These are phyloP conservation scores for Dendrobium officinale DNA, from an alignment of 106 monocot genomes.

Conservation along the genomic window DNA sequence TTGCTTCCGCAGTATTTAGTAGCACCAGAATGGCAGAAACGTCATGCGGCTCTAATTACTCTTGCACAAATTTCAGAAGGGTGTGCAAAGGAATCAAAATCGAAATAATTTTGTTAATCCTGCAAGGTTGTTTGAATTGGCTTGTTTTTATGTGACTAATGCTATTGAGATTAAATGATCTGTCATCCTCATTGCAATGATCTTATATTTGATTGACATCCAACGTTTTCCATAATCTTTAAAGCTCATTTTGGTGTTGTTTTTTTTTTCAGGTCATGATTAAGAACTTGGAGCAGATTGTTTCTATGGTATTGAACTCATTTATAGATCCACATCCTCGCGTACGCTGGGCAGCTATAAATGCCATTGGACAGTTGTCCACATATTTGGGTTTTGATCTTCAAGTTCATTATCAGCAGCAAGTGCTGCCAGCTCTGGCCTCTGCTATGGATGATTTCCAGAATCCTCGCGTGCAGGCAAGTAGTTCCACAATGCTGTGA, in stretches of 20 bases:
- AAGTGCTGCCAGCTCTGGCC: constrained; percentile 78
- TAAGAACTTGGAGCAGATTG: constrained; percentile 88
- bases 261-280: constrained; percentile 65
- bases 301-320: constrained; percentile 73
- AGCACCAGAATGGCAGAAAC: constrained; percentile 96
- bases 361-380: constrained; percentile 93
- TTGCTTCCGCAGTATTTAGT: constrained; percentile 55
- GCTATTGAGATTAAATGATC: neutral
- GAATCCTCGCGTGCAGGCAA: constrained; percentile 94
- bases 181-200: neutral
- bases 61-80: constrained; percentile 98
- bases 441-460: constrained; percentile 96
- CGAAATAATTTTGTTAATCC: neutral
- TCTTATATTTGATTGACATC: neutral
- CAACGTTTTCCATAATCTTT: neutral
- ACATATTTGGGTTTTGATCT: constrained; percentile 88
- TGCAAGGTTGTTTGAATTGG: neutral
- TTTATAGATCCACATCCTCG: constrained; percentile 88
- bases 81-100: constrained; percentile 62
- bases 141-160: neutral
- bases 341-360: constrained; percentile 95
- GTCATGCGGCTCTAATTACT: constrained; percentile 84
- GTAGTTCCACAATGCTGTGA: constrained; percentile 2
- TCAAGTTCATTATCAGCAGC: constrained; percentile 77
- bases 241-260: neutral